These are phyloP conservation scores for Solanum corneliomulleri DNA, from an alignment of 257 asterid genomes.

Conservation along the genomic window DNA sequence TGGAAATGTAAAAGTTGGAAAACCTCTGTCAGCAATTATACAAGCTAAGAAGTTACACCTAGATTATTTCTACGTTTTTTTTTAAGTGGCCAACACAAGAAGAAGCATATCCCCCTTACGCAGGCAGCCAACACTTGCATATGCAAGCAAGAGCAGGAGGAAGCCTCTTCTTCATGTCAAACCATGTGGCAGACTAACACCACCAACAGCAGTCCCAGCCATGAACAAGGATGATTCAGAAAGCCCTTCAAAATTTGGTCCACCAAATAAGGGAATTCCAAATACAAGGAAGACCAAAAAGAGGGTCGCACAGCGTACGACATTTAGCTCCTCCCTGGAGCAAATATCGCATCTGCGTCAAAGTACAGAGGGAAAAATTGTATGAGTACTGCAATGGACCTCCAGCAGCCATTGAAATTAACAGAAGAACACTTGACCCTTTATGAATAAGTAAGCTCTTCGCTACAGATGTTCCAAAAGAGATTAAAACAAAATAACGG, in stretches of 20 bases:
- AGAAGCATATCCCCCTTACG: constrained; percentile 68
- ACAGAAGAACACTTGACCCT: neutral
- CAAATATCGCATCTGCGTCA: constrained; percentile 99
- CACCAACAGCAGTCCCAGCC: constrained; percentile 71
- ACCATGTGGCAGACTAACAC: constrained; percentile 68
- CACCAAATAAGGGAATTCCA: constrained; percentile 69
- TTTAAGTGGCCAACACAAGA: constrained; percentile 53
- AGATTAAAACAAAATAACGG: constrained; percentile 3
- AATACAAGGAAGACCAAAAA: constrained; percentile 56
- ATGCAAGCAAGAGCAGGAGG: constrained; percentile 72
- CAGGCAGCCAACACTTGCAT: constrained; percentile 60
- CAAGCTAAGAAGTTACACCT: constrained; percentile 21
- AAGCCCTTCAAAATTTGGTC: constrained; percentile 81
- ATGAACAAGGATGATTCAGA: constrained; percentile 63
- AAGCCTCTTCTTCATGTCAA: constrained; percentile 70
- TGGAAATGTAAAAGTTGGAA: constrained; percentile 40
- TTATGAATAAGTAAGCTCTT: neutral
- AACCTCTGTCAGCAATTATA: constrained; percentile 30
- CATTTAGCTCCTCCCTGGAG: constrained; percentile 96
- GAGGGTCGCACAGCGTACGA: constrained; percentile 83
- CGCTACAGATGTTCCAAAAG: neutral
- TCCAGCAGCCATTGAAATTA: constrained; percentile 34
- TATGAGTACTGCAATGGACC: constrained; percentile 31
- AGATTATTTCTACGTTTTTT: constrained; percentile 23
- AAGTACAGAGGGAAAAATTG: constrained; percentile 37